Conservation (phyloP, 2,329 filamentous ascomycete genomes). For the Clonostachys chloroleuca region DNA sequence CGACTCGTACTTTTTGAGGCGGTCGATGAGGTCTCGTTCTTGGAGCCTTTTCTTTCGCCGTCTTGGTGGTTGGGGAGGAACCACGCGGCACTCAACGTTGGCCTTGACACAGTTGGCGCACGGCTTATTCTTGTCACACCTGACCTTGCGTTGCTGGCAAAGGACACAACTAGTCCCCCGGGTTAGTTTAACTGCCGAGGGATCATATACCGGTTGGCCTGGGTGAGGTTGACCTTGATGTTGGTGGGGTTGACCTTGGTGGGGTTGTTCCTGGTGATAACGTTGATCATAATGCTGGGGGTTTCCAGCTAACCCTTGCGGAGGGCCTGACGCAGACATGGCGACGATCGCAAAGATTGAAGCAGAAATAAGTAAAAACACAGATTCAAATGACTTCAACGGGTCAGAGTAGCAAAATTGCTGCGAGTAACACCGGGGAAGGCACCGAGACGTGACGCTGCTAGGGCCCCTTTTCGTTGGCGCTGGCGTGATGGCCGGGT, state of each 20-base stretch:
- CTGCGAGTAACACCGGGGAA: no score
- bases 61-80: slow-evolving; percentile 52
- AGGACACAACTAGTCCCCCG: slow-evolving; percentile 62
- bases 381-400: neutral
- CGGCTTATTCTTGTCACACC: slow-evolving; percentile 69
- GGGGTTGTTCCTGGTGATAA: slow-evolving; percentile 10
- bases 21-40: slow-evolving; percentile 66
- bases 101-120: slow-evolving; percentile 66
- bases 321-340: neutral
- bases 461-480: neutral
- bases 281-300: neutral
- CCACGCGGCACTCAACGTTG: slow-evolving; percentile 55
- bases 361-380: neutral
- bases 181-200: slow-evolving; percentile 47
- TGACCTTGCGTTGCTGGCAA: slow-evolving; percentile 74
- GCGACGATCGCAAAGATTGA: neutral
- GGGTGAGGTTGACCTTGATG: slow-evolving; percentile 9
- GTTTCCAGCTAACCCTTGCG: no score
- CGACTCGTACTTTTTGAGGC: slow-evolving; percentile 64
- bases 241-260: slow-evolving; percentile 10
- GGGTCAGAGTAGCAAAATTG: neutral
- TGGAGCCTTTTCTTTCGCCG: slow-evolving; percentile 60
- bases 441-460: no score
- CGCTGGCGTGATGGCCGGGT: neutral
- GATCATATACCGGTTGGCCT: slow-evolving; percentile 22